Evolutionary conservation across 495 filamentous ascomycete genomes (phyloP).

Genomic region (Cudoniella acicularis): DNA sequence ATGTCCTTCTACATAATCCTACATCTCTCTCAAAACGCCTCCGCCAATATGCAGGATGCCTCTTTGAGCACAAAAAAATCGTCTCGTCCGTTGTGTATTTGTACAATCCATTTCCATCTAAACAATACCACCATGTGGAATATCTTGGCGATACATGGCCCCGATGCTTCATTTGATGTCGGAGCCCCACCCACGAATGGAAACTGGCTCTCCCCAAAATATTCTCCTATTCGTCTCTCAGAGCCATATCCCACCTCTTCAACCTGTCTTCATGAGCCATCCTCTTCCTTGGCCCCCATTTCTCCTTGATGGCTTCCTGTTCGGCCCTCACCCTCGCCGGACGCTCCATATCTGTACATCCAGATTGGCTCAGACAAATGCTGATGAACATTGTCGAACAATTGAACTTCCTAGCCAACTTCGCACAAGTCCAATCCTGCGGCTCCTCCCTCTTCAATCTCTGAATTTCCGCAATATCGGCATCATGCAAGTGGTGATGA

Average conservation of each 20-base stretch:
- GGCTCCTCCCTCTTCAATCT: constrained; percentile 64
- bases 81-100: neutral
- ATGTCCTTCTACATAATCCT: constrained; percentile 22
- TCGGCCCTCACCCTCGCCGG: constrained; percentile 34
- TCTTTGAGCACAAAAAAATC: constrained; percentile 9
- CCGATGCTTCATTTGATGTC: neutral
- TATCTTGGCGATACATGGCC: too few species aligned
- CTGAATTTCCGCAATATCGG: constrained; percentile 78
- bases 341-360: constrained; percentile 31
- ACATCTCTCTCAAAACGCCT: constrained; percentile 10
- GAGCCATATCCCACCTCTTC: constrained; percentile 60
- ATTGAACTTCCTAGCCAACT: constrained; percentile 69
- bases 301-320: constrained; percentile 58
- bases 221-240: constrained; percentile 36
- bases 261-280: constrained; percentile 70
- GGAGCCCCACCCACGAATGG: neutral
- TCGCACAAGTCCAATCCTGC: constrained; percentile 63
- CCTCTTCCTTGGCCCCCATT: constrained; percentile 69
- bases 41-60: constrained; percentile 9
- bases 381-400: constrained; percentile 74
- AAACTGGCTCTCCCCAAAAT: neutral
- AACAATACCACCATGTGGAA: neutral
- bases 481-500: constrained; percentile 62
- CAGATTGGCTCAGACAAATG: constrained; percentile 37
- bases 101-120: constrained; percentile 1